These are phyloP conservation scores for Rhododendron ferrugineum DNA, from an alignment of 148 eudicot genomes.

Conservation along the genomic window DNA sequence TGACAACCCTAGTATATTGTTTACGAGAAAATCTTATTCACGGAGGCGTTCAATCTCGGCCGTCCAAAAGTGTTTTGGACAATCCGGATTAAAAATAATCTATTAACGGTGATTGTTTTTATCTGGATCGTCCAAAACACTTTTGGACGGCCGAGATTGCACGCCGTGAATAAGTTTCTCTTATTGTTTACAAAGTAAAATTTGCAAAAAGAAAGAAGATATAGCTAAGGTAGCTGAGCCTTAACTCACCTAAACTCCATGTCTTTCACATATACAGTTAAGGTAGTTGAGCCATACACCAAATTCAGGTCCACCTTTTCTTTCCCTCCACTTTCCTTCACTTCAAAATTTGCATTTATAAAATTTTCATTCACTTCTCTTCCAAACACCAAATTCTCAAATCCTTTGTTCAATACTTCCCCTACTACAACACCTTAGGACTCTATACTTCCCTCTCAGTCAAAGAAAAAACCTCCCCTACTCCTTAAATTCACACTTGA, in stretches of 20 bases:
- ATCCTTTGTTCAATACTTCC: neutral
- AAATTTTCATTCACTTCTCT: slow-evolving; percentile 12
- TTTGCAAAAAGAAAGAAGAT: neutral
- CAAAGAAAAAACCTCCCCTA: neutral
- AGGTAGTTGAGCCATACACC: slow-evolving; percentile 59
- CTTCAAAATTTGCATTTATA: slow-evolving; percentile 25
- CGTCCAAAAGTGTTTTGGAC: no score
- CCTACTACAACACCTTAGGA: neutral
- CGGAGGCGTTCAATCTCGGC: no score
- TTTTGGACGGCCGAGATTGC: no score
- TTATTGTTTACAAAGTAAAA: neutral
- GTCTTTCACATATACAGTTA: slow-evolving; percentile 23
- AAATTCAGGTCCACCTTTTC: slow-evolving; percentile 25
- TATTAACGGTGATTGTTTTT: no score
- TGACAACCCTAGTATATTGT: neutral
- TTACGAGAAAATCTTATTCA: no score
- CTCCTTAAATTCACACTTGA: neutral
- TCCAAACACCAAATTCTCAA: slow-evolving; percentile 11
- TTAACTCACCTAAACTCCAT: slow-evolving; percentile 12
- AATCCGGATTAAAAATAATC: no score
- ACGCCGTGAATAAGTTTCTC: no score
- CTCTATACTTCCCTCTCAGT: neutral
- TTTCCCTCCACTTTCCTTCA: slow-evolving; percentile 13
- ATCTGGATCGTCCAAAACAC: no score
- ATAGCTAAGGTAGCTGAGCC: neutral